Conservation (phyloP, 2,329 filamentous ascomycete genomes). For the Volutella citrinella region DNA sequence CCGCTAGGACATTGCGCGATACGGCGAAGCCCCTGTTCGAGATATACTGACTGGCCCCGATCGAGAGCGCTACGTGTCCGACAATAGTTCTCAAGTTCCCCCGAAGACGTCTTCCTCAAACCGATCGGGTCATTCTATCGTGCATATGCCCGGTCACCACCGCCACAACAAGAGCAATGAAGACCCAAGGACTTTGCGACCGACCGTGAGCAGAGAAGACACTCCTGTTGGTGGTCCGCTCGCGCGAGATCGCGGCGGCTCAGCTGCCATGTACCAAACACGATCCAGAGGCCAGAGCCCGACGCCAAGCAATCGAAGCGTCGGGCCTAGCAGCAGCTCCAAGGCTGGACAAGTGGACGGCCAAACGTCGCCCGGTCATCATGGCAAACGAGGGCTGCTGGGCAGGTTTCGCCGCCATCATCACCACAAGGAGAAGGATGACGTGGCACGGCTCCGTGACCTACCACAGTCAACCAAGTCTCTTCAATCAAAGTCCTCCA, state of each 20-base stretch:
- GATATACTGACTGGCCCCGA: slow-evolving; percentile 67
- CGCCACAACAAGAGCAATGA: slow-evolving; percentile 69
- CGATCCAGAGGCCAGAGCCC: slow-evolving; percentile 72
- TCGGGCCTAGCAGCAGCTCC: slow-evolving; percentile 41
- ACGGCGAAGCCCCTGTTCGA: slow-evolving; percentile 74
- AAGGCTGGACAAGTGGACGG: slow-evolving; percentile 49
- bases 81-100: slow-evolving; percentile 45
- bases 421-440: slow-evolving; percentile 50
- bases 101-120: slow-evolving; percentile 62
- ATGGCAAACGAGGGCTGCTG: slow-evolving; percentile 50
- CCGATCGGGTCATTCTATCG: slow-evolving; percentile 56
- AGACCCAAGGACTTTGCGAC: slow-evolving; percentile 63
- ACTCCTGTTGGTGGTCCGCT: slow-evolving; percentile 47
- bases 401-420: slow-evolving; percentile 50
- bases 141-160: slow-evolving; percentile 63
- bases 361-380: slow-evolving; percentile 57
- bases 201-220: slow-evolving; percentile 75
- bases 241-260: slow-evolving; percentile 34
- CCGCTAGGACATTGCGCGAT: slow-evolving; percentile 70
- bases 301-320: slow-evolving; percentile 71
- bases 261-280: slow-evolving; percentile 43
- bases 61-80: slow-evolving; percentile 61
- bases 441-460: slow-evolving; percentile 40
- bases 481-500: slow-evolving; percentile 49
- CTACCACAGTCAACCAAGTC: slow-evolving; percentile 53